A percentile compares a stretch with the other conserved stretches of the same genome.
phyloP scores from a whole-genome alignment of 805 yeast species.

The Brettanomyces naardenensis region DNA sequence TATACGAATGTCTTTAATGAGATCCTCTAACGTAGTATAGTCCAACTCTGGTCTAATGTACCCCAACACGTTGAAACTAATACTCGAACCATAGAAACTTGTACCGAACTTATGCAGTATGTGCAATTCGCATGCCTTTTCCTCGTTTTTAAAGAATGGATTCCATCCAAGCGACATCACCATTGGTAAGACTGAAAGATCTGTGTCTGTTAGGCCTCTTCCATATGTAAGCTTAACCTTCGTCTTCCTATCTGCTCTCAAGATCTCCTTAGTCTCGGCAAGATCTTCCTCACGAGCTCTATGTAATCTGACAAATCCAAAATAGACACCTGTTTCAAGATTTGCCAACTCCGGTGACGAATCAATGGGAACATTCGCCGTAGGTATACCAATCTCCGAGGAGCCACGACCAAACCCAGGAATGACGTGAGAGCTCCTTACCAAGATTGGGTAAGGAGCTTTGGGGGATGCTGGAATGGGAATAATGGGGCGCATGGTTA shows the following conservation, averaged over 20 bases:
- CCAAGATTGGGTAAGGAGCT: conserved; percentile 42
- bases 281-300: conserved; percentile 3
- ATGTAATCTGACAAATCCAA: conserved; percentile 46
- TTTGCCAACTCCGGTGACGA: conserved; percentile 33
- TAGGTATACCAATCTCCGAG: conserved; percentile 87
- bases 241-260: conserved; percentile 29
- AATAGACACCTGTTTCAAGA: conserved; percentile 77
- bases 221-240: conserved; percentile 60
- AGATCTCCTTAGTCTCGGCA: neutral
- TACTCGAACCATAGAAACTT: conserved; percentile 76
- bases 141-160: conserved; percentile 76
- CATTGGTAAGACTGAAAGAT: conserved; percentile 59
- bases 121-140: conserved; percentile 83
- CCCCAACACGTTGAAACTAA: conserved; percentile 70
- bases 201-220: conserved; percentile 34
- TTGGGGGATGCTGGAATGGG: conserved; percentile 32
- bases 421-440: conserved; percentile 39
- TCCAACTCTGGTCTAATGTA: conserved; percentile 87
- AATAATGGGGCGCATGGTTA: conserved; percentile 29
- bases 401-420: conserved; percentile 97
- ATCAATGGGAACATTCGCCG: conserved; percentile 77
- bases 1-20: conserved; percentile 72
- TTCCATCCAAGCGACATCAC: conserved; percentile 96
- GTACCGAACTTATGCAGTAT: conserved; percentile 62
- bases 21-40: conserved; percentile 73